These are phyloP conservation scores for Nigrospora sphaerica DNA, from an alignment of 2,329 filamentous ascomycete species.

Conservation along the genomic window DNA sequence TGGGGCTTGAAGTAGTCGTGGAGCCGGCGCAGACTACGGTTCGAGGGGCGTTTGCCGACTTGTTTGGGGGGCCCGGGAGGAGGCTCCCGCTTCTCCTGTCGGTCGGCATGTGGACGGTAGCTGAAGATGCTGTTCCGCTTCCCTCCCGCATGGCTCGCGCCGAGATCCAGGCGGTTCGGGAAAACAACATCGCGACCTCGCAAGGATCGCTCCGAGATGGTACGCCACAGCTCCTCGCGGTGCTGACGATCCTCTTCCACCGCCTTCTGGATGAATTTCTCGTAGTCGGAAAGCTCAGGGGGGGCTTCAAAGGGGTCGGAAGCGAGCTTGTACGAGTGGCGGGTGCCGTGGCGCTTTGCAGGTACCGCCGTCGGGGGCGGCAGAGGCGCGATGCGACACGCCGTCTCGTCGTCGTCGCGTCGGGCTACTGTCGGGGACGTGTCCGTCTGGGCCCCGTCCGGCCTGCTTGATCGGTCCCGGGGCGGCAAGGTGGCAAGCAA, in stretches of 20 bases:
- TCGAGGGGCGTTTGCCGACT: neutral
- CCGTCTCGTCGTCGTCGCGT: no score
- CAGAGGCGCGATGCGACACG: no score
- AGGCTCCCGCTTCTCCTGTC: neutral
- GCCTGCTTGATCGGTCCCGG: no score
- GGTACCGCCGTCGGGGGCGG: no score
- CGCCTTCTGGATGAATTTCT: constrained; percentile 3
- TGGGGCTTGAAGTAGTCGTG: no score
- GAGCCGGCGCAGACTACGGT: no score
- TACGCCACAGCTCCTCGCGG: constrained; percentile 1
- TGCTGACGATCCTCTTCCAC: constrained; percentile 3
- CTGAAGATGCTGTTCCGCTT: constrained; percentile 5
- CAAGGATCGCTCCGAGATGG: neutral
- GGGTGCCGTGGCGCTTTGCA: neutral
- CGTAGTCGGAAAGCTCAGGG: constrained; percentile 2
- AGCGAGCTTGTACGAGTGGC: constrained; percentile 2
- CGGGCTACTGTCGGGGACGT: no score
- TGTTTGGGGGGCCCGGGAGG: neutral
- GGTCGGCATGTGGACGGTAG: constrained; percentile 1
- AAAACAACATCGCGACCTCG: neutral
- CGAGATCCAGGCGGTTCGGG: neutral
- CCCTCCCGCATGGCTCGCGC: neutral
- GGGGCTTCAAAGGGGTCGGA: neutral
- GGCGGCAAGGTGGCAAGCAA: no score
- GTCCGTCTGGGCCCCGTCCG: no score